Conservation (phyloP, 805 yeast genomes). For the Sporopachydermia lactativora region DNA sequence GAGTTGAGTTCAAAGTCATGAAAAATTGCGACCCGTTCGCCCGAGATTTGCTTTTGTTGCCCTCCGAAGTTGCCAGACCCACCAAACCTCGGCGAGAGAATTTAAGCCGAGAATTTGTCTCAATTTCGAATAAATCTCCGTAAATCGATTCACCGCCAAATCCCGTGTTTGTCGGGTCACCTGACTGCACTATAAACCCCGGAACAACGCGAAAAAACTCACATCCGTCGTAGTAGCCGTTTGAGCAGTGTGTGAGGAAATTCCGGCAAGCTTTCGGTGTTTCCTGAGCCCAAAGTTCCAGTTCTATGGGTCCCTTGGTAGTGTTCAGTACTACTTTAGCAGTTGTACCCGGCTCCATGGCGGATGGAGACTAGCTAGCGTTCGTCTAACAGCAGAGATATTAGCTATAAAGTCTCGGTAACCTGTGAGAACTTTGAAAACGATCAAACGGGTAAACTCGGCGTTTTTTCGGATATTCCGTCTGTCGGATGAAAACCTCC, state of each 20-base stretch:
- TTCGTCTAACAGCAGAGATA: too few species aligned
- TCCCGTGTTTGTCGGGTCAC: slow-evolving; percentile 21
- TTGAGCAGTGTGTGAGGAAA: slow-evolving; percentile 36
- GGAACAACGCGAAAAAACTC: slow-evolving; percentile 27
- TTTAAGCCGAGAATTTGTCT: slow-evolving; percentile 36
- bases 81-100: slow-evolving; percentile 40
- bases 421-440: too few species aligned
- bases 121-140: slow-evolving; percentile 21
- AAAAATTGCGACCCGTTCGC: slow-evolving; percentile 28
- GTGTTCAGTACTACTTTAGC: slow-evolving; percentile 46
- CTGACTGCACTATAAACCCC: slow-evolving; percentile 24
- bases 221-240: slow-evolving; percentile 27
- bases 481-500: too few species aligned
- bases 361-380: too few species aligned
- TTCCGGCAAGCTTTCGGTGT: slow-evolving; percentile 32
- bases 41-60: background rate
- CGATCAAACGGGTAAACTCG: too few species aligned
- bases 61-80: slow-evolving; percentile 29
- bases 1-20: slow-evolving; percentile 33
- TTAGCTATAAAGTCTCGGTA: too few species aligned
- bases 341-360: slow-evolving; percentile 41
- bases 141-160: slow-evolving; percentile 17
- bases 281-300: slow-evolving; percentile 62
- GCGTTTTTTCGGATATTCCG: too few species aligned
- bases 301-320: slow-evolving; percentile 39